Evolutionary conservation across 2,329 filamentous ascomycete species (phyloP).

Genomic region (Talaromyces pinophilus): DNA sequence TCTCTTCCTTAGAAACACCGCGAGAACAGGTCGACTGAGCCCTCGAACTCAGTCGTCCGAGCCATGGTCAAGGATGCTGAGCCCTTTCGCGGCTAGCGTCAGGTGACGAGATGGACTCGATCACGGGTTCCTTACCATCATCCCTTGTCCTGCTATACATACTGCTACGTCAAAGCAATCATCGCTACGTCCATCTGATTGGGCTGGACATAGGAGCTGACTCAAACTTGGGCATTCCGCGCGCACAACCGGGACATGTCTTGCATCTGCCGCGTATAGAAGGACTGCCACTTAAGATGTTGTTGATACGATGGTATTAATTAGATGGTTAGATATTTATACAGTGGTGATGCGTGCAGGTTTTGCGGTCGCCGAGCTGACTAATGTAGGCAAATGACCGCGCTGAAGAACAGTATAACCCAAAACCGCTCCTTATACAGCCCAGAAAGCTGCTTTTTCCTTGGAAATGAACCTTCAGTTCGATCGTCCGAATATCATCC

Average conservation of each 20-base stretch:
- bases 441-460: not conserved
- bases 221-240: not conserved
- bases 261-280: not conserved
- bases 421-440: not conserved
- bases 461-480: not conserved
- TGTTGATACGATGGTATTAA: not conserved
- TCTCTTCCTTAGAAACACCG: not conserved
- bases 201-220: constrained; percentile 2
- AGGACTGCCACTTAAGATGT: not conserved
- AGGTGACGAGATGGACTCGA: constrained; percentile 5
- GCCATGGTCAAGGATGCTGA: constrained; percentile 6
- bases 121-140: constrained; percentile 14
- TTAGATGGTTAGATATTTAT: constrained; percentile 4
- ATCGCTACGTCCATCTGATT: constrained; percentile 6
- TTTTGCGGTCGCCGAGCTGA: not conserved
- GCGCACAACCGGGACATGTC: not conserved
- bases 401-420: not conserved
- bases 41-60: constrained; percentile 1
- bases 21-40: constrained; percentile 3
- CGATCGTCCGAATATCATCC: not conserved
- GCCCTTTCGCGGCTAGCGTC: constrained; percentile 7
- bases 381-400: not conserved
- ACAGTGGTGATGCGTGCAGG: not conserved
- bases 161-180: constrained; percentile 8
- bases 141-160: not conserved